Conservation (phyloP, 805 yeast genomes). For the Pichia heedii region DNA sequence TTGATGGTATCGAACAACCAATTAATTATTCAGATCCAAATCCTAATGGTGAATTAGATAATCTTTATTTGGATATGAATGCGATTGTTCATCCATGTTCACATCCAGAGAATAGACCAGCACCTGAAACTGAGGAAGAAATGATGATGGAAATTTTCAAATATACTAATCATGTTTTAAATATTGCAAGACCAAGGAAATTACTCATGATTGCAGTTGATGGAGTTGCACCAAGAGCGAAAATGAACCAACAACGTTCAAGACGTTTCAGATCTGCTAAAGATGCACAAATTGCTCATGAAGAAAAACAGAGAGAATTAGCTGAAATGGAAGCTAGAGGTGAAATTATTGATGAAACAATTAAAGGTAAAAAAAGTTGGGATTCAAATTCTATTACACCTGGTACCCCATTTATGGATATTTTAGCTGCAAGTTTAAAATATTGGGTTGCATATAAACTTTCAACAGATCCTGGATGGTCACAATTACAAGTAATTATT, state of each 20-base stretch:
- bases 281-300: slow-evolving; percentile 76
- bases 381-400: slow-evolving; percentile 97
- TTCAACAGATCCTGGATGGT: slow-evolving; percentile 90
- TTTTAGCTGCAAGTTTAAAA: slow-evolving; percentile 68
- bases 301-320: slow-evolving; percentile 55
- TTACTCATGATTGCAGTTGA: slow-evolving; percentile 92
- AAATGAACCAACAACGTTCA: slow-evolving; percentile 94
- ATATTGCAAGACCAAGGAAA: slow-evolving; percentile 93
- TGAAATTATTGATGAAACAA: slow-evolving; percentile 64
- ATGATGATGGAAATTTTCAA: slow-evolving; percentile 91
- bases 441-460: slow-evolving; percentile 92
- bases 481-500: slow-evolving; percentile 74
- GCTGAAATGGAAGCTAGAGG: slow-evolving; percentile 56
- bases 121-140: slow-evolving; percentile 95
- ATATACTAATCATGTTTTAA: slow-evolving; percentile 84
- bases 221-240: slow-evolving; percentile 98
- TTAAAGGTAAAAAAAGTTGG: slow-evolving; percentile 73
- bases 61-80: slow-evolving; percentile 92
- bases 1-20: slow-evolving; percentile 58
- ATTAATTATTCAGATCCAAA: slow-evolving; percentile 65
- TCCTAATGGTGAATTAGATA: slow-evolving; percentile 94
- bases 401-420: slow-evolving; percentile 97
- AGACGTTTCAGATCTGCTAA: slow-evolving; percentile 88
- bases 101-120: slow-evolving; percentile 93
- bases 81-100: slow-evolving; percentile 99